These are phyloP conservation scores for Russula lepida DNA, from an alignment of 768 basidiomycete species.

Conservation along the genomic window DNA sequence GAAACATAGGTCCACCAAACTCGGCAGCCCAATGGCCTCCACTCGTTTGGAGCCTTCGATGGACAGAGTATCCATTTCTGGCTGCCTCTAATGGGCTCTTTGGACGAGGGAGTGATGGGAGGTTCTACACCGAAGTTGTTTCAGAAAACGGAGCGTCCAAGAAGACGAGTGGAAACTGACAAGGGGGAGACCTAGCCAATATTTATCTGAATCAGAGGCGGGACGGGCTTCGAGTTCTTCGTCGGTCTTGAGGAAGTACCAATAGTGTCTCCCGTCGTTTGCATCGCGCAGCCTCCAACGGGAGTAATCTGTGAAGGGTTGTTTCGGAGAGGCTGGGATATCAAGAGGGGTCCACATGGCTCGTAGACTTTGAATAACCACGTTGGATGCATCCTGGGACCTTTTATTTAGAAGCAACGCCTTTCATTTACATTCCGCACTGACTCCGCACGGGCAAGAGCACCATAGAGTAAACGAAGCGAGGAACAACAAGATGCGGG, in stretches of 20 bases:
- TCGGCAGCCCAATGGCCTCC: slow-evolving; percentile 96
- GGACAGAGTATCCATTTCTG: slow-evolving; percentile 80
- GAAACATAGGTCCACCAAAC: slow-evolving; percentile 88
- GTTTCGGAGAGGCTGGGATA: slow-evolving; percentile 39
- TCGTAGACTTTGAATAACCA: neutral
- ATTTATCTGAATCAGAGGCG: slow-evolving; percentile 75
- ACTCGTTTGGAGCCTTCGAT: slow-evolving; percentile 77
- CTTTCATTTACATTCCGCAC: too few relatives aligned
- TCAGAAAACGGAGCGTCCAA: neutral
- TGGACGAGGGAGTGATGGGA: slow-evolving; percentile 54
- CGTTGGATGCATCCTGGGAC: too few relatives aligned
- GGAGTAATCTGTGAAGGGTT: slow-evolving; percentile 71
- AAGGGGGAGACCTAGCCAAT: slow-evolving; percentile 76
- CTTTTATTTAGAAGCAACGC: too few relatives aligned
- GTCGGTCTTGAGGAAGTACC: slow-evolving; percentile 70
- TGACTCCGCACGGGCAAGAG: too few relatives aligned
- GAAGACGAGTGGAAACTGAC: slow-evolving; percentile 33
- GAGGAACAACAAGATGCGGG: too few relatives aligned
- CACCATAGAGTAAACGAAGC: too few relatives aligned
- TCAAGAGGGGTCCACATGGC: slow-evolving; percentile 34
- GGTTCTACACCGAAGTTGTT: slow-evolving; percentile 35
- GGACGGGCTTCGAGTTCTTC: slow-evolving; percentile 58
- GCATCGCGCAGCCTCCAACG: slow-evolving; percentile 70
- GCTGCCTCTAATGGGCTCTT: slow-evolving; percentile 70
- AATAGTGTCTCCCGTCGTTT: slow-evolving; percentile 75